These are phyloP conservation scores for Tripidium arundinaceum DNA, from an alignment of 202 grass and related monocot species.

Conservation along the genomic window DNA sequence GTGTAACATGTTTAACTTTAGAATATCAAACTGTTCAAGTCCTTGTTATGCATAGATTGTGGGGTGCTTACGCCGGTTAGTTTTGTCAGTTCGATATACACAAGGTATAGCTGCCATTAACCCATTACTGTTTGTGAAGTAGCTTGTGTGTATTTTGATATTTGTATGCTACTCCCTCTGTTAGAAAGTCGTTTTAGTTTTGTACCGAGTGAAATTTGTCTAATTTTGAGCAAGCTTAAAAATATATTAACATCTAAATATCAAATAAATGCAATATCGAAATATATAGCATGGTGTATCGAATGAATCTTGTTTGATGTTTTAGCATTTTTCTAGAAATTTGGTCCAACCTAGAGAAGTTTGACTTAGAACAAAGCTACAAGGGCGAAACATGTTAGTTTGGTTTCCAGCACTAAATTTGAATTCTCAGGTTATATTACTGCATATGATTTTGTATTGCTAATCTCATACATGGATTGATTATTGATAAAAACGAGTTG, in stretches of 20 bases:
- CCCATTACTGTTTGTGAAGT: neutral
- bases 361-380: neutral
- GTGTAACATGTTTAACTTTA: neutral
- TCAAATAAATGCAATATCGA: neutral
- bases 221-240: neutral
- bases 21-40: neutral
- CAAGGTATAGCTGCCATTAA: neutral
- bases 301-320: neutral
- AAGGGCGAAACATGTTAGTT: neutral
- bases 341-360: neutral
- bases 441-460: constrained; percentile 4
- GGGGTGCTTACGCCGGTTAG: neutral
- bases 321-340: neutral
- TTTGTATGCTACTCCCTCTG: neutral
- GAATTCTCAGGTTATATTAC: neutral
- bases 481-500: neutral
- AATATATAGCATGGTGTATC: neutral
- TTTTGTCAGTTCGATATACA: neutral
- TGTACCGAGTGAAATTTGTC: neutral
- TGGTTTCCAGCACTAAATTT: neutral
- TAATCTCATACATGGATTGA: neutral
- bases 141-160: neutral
- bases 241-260: neutral
- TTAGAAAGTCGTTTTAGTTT: neutral
- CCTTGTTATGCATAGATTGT: neutral